Percentiles rank a stretch among this genome's conserved stretches.
phyloP scores from a whole-genome alignment of 768 basidiomycete genomes.

The Lentinula lateritia region DNA sequence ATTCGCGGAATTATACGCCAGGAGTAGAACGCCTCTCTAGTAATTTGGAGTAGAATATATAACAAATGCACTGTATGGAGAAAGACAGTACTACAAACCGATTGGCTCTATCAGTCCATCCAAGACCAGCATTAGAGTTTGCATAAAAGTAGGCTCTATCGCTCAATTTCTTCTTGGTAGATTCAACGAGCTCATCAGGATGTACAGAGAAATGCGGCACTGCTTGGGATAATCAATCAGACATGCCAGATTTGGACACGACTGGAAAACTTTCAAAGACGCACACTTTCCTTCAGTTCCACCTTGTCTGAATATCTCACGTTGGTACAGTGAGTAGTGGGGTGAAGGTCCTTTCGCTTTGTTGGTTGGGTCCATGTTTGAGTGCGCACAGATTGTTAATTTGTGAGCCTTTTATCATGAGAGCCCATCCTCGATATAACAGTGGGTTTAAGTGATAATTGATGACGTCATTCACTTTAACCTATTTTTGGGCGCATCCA shows the following conservation, averaged over 20 bases:
- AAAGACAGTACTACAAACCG: constrained; percentile 17
- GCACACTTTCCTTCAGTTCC: constrained; percentile 29
- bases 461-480: not conserved
- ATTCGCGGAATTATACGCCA: constrained; percentile 54
- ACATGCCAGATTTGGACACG: too few relatives aligned
- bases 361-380: constrained; percentile 40
- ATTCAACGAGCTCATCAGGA: constrained; percentile 32
- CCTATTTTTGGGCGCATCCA: too few relatives aligned
- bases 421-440: not conserved
- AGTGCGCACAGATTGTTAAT: not conserved
- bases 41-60: not conserved
- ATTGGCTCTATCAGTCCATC: constrained; percentile 49
- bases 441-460: not conserved
- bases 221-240: not conserved
- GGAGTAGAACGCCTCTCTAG: constrained; percentile 44
- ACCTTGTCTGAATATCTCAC: constrained; percentile 38
- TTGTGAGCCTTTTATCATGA: not conserved
- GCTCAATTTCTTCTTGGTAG: constrained; percentile 35
- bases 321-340: constrained; percentile 46
- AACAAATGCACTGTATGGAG: not conserved
- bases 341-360: constrained; percentile 42
- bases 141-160: constrained; percentile 48
- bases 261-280: not conserved
- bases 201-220: constrained; percentile 7
- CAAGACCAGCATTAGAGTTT: constrained; percentile 46